Percentiles rank a stretch among this genome's conserved stretches.
These are phyloP conservation scores for Articulospora tetracladia DNA, from an alignment of 495 filamentous ascomycete species.

Conservation along the genomic window DNA sequence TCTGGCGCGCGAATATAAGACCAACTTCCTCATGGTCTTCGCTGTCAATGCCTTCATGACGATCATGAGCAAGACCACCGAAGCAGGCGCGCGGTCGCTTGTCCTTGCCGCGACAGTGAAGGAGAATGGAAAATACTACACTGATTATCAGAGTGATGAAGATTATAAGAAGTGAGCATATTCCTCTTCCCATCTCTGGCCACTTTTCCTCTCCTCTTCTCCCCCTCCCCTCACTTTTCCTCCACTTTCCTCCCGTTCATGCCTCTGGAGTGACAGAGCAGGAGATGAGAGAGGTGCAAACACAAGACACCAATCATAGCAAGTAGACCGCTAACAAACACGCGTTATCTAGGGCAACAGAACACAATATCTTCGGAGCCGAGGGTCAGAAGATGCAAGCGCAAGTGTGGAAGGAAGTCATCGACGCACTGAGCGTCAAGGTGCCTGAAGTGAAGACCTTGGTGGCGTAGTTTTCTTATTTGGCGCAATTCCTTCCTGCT, in stretches of 20 bases:
- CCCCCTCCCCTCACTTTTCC: not conserved
- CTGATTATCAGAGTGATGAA: constrained; percentile 22
- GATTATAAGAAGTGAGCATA: constrained; percentile 28
- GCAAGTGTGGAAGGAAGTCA: constrained; percentile 35
- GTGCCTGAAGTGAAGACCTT: constrained; percentile 19
- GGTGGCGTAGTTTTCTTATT: too few species aligned
- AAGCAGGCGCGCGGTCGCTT: constrained; percentile 33
- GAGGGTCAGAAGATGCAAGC: constrained; percentile 35
- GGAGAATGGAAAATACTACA: constrained; percentile 28
- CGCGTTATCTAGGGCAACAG: constrained; percentile 6
- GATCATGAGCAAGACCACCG: constrained; percentile 26
- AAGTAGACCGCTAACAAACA: too few species aligned
- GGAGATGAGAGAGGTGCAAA: too few species aligned
- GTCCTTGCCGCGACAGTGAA: constrained; percentile 27
- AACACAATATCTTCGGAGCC: constrained; percentile 24
- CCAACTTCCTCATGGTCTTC: constrained; percentile 12
- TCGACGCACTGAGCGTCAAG: constrained; percentile 15
- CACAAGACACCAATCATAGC: too few species aligned
- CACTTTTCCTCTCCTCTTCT: constrained; percentile 5
- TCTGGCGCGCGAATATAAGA: constrained; percentile 28
- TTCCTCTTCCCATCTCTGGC: too few species aligned
- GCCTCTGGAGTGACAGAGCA: not conserved
- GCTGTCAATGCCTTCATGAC: constrained; percentile 19
- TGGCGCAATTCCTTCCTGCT: too few species aligned
- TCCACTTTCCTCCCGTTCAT: not conserved